Percentiles rank a stretch among this genome's conserved stretches.
Conservation (phyloP, 768 basidiomycete species). For the Austroboletus festivus region DNA sequence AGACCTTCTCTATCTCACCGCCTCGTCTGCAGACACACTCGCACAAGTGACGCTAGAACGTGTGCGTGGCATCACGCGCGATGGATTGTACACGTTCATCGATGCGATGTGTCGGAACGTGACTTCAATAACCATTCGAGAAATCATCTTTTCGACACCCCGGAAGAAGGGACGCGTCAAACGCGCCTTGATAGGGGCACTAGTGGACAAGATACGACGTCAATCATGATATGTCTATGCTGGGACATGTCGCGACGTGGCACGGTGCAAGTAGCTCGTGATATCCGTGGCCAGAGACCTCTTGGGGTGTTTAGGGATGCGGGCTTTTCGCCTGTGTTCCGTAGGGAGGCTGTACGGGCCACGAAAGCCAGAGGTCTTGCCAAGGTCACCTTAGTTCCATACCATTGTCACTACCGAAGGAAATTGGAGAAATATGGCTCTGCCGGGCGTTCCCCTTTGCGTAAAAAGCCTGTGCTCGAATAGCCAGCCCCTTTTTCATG, state of each 20-base stretch:
- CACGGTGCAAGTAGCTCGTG: background rate
- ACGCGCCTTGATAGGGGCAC: background rate
- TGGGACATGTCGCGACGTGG: background rate
- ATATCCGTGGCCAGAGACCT: background rate
- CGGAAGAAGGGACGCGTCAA: background rate
- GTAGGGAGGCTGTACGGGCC: too few species aligned
- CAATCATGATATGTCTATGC: too few species aligned
- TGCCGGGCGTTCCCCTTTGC: too few species aligned
- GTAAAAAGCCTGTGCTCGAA: too few species aligned
- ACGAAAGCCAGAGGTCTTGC: too few species aligned
- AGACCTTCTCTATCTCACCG: slow-evolving; percentile 1
- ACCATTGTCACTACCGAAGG: too few species aligned
- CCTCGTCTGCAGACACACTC: slow-evolving; percentile 2
- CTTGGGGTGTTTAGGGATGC: too few species aligned
- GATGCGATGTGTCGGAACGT: background rate
- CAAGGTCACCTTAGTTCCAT: too few species aligned
- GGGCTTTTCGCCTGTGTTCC: too few species aligned
- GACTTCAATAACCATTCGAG: background rate
- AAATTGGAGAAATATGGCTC: too few species aligned
- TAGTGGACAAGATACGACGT: slow-evolving; percentile 1
- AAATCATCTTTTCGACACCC: background rate
- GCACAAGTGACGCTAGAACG: background rate
- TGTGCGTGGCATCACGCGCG: background rate
- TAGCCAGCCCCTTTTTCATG: too few species aligned
- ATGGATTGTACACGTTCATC: slow-evolving; percentile 2